Conservation (phyloP, 176 grass and related monocot species). For the Saccharum officinarum region DNA sequence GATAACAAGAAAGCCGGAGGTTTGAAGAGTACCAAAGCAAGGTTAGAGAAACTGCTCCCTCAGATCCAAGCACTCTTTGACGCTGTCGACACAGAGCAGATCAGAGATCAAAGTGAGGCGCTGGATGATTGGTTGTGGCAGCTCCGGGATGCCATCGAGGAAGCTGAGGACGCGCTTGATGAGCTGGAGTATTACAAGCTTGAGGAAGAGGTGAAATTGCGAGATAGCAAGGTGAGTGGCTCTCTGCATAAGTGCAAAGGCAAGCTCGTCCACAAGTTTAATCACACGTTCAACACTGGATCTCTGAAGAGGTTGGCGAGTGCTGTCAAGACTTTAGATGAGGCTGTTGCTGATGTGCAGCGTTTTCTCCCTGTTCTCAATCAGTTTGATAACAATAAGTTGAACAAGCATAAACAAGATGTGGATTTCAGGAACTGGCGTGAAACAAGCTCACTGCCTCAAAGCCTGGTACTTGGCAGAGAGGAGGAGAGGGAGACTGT, state of each 20-base stretch:
- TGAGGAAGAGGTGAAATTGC: neutral
- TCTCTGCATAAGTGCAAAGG: conserved; percentile 15
- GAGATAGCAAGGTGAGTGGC: neutral
- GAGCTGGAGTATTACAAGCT: conserved; percentile 4
- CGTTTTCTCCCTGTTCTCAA: neutral
- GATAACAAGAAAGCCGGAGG: conserved; percentile 22
- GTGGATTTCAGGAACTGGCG: neutral
- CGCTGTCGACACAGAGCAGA: conserved; percentile 22
- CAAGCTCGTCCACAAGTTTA: neutral
- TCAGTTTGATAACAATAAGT: neutral
- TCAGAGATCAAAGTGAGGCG: conserved; percentile 5
- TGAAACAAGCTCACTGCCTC: conserved; percentile 21
- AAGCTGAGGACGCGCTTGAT: neutral
- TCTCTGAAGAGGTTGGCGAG: conserved; percentile 16
- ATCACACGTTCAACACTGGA: neutral
- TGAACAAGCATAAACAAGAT: neutral
- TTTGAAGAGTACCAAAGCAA: conserved; percentile 5
- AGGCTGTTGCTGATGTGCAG: neutral
- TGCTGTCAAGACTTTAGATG: conserved; percentile 1
- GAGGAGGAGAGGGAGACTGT: conserved; percentile 18
- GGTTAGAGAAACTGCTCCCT: neutral
- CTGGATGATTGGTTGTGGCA: conserved; percentile 43
- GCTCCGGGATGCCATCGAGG: neutral
- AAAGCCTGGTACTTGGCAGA: conserved; percentile 10
- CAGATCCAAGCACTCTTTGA: conserved; percentile 18